Percentiles rank a stretch among this genome's conserved stretches.
Conservation (phyloP, 140 eudicot genomes). For the Oenanthe javanica region DNA sequence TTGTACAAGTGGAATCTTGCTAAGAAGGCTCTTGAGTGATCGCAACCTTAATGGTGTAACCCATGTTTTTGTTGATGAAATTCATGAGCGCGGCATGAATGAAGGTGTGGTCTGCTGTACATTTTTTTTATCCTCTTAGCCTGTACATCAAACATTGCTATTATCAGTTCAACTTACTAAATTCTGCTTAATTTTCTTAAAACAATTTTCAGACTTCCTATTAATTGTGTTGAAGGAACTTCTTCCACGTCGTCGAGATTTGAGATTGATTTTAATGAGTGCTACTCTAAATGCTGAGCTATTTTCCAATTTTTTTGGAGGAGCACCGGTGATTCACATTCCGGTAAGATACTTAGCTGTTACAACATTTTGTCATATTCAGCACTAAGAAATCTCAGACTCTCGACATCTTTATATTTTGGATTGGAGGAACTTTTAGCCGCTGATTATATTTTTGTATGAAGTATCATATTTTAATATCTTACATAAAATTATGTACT, state of each 20-base stretch:
- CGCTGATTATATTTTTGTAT: background rate
- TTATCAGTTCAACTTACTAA: background rate
- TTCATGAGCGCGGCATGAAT: slow-evolving; percentile 99
- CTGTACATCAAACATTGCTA: slow-evolving; percentile 1
- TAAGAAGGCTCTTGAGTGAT: slow-evolving; percentile 87
- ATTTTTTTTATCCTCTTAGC: slow-evolving; percentile 7
- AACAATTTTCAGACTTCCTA: slow-evolving; percentile 60
- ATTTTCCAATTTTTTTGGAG: slow-evolving; percentile 78
- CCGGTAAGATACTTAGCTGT: slow-evolving; percentile 53
- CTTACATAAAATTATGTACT: background rate
- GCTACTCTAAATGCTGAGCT: slow-evolving; percentile 94
- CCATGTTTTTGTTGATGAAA: slow-evolving; percentile 97
- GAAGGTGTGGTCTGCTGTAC: slow-evolving; percentile 51
- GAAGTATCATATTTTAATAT: background rate
- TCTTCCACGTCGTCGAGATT: slow-evolving; percentile 85
- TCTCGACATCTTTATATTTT: background rate
- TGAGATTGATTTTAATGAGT: slow-evolving; percentile 95
- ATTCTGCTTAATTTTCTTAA: slow-evolving; percentile 14
- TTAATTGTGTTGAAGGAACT: slow-evolving; percentile 95
- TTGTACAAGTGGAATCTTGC: slow-evolving; percentile 98
- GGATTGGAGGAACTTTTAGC: background rate
- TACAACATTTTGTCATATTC: background rate
- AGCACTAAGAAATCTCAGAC: background rate
- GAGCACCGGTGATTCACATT: slow-evolving; percentile 93
- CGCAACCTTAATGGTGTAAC: slow-evolving; percentile 82